Conservation (phyloP, 192 early-diverging fungal species). For the Coemansia sp. region DNA sequence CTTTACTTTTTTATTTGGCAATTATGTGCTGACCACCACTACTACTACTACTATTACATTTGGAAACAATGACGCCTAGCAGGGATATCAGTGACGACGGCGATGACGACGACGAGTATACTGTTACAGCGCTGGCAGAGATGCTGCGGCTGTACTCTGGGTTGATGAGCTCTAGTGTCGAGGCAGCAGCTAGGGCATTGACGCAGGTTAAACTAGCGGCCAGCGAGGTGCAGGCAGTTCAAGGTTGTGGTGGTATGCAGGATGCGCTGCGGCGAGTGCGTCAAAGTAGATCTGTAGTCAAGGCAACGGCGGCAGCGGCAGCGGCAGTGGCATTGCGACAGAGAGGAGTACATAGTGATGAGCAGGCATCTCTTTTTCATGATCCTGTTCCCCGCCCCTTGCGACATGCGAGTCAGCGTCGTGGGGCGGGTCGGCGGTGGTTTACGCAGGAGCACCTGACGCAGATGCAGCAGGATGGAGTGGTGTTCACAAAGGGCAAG, state of each 20-base stretch:
- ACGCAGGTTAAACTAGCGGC: conserved; percentile 40
- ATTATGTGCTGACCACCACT: not conserved
- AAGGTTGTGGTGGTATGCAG: not conserved
- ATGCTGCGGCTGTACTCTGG: conserved; percentile 43
- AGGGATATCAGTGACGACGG: not conserved
- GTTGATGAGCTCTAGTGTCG: conserved; percentile 31
- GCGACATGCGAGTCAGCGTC: not conserved
- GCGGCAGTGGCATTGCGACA: not conserved
- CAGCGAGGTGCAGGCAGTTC: conserved; percentile 7
- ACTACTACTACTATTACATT: too few species aligned
- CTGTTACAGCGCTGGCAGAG: conserved; percentile 19
- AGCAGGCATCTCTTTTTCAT: too few species aligned
- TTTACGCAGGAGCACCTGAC: conserved; percentile 34
- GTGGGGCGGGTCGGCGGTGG: conserved; percentile 24
- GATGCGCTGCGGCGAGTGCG: conserved; percentile 32
- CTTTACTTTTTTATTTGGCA: not conserved
- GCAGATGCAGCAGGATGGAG: conserved; percentile 36
- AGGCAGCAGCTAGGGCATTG: conserved; percentile 39
- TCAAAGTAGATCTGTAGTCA: conserved; percentile 13
- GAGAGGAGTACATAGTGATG: not conserved
- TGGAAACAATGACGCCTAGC: not conserved
- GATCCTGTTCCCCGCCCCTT: too few species aligned
- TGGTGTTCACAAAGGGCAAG: conserved; percentile 49
- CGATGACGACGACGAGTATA: not conserved
- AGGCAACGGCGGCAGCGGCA: conserved; percentile 1